Base-by-base conservation (phyloP, 495 filamentous ascomycete genomes). In the Schizothecium vesticola region DNA sequence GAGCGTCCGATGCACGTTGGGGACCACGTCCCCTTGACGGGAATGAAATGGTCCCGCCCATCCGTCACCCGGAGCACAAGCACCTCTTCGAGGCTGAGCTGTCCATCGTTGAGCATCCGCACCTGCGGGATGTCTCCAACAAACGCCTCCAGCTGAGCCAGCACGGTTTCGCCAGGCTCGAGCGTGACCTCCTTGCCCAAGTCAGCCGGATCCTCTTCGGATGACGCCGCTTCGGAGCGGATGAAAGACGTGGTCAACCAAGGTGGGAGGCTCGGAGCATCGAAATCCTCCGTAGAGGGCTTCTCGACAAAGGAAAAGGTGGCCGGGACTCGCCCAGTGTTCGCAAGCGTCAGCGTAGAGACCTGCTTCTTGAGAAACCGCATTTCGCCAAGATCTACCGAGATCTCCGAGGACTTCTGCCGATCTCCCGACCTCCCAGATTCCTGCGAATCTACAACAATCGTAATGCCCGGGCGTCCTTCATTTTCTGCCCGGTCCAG, bases 401-500 rank as follows among this genome's bases (percentile, higher is more conserved):
- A 86, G 73, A 90, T 78, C 72, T 83, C 83, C 43, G 76, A 72
- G 0, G 68, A 33, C 2, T 71, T 59, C 78, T 71, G 70, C 73
- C 72, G 9, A 69, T 56, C 25, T 69, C 73, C 60, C 3, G 62
- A 63, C 56, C 62, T 43, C 43, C 73, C 57, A 7, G 67, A 57
- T 43, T 76, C 74, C 26, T 75, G 76, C 29, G 78, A 76, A 68
- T 99, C 95, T 0, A 94, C 86, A 1, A 98, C 87, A 11, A 99
- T 81, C 0, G 94, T 97, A 21, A 99, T 84, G 3, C 82, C 86
- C 0, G 96, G 96, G 10, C 95, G 84, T 0, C 89, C 87, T 77
- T 98, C 96, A 67, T 99, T 99, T 76, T 99, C 96, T 8, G 89
- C 90, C 61, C 90, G 90, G 75, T 99, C 96, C 3, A 97, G 81